phyloP scores from a whole-genome alignment of 2,329 filamentous ascomycete genomes.

The Simplicillium aogashimaense region DNA sequence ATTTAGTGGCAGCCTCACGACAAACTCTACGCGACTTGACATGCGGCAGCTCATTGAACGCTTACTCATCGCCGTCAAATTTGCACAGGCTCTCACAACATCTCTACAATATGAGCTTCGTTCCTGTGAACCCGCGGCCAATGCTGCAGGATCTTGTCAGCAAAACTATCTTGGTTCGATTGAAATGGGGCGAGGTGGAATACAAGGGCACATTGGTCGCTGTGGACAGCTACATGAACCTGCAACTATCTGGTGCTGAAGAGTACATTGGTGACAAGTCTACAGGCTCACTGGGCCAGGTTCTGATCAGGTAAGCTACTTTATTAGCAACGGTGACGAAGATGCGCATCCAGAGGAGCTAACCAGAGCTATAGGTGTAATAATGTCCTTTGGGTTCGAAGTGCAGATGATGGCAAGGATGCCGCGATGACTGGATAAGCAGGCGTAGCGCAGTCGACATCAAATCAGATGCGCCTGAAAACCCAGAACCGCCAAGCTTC shows the following conservation, averaged over 20 bases:
- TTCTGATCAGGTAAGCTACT: constrained; percentile 67
- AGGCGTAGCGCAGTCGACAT: too few species aligned
- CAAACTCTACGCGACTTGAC: too few species aligned
- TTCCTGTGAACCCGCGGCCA: constrained; percentile 92
- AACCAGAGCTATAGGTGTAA: constrained; percentile 56
- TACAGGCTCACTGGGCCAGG: constrained; percentile 77
- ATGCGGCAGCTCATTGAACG: too few species aligned
- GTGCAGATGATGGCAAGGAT: constrained; percentile 39
- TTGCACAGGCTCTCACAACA: background rate
- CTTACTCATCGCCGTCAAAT: too few species aligned
- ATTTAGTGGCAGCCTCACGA: too few species aligned
- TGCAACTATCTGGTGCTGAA: constrained; percentile 82
- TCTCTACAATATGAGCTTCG: constrained; percentile 43
- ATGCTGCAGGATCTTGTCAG: constrained; percentile 92
- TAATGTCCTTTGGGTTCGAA: constrained; percentile 89
- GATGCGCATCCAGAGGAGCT: constrained; percentile 7
- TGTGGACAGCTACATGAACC: constrained; percentile 98
- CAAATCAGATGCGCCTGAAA: too few species aligned
- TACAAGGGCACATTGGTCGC: constrained; percentile 91
- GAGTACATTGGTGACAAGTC: constrained; percentile 86
- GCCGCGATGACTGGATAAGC: constrained; percentile 9
- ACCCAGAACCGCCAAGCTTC: too few species aligned
- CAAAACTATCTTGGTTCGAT: constrained; percentile 79
- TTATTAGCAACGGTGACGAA: background rate
- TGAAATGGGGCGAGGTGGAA: constrained; percentile 97